phyloP scores from a whole-genome alignment of 1,284 basidiomycete species.

The Cutaneotrichosporon sp. region DNA sequence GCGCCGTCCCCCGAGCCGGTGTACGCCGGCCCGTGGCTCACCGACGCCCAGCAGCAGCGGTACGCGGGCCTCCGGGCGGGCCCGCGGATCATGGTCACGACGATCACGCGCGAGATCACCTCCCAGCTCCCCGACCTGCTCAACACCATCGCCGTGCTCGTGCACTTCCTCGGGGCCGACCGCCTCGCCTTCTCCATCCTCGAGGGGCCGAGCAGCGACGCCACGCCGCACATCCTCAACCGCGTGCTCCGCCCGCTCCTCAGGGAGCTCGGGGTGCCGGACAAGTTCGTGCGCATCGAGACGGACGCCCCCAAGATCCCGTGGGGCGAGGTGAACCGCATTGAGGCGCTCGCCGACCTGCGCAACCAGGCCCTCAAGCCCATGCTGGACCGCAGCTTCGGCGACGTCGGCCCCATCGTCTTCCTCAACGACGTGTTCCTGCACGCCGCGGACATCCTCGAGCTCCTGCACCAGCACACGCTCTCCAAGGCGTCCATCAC shows the following conservation, averaged over 20 bases:
- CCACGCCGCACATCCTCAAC: slow-evolving; percentile 43
- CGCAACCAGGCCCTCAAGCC: slow-evolving; percentile 50
- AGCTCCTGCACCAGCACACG: slow-evolving; percentile 50
- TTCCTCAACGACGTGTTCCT: slow-evolving; percentile 55
- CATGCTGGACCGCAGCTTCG: slow-evolving; percentile 17
- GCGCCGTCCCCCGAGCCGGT: slow-evolving; percentile 27
- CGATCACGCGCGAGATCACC: slow-evolving; percentile 45
- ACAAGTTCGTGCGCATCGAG: slow-evolving; percentile 31
- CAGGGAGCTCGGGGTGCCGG: slow-evolving; percentile 37
- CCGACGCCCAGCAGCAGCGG: slow-evolving; percentile 35
- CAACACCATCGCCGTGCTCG: slow-evolving; percentile 44
- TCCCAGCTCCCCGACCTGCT: slow-evolving; percentile 51
- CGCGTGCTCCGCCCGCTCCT: slow-evolving; percentile 44
- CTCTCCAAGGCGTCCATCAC: slow-evolving; percentile 40
- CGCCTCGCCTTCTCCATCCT: slow-evolving; percentile 46
- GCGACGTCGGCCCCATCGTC: slow-evolving; percentile 40
- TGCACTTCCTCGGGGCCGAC: slow-evolving; percentile 42
- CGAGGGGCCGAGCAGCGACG: slow-evolving; percentile 52
- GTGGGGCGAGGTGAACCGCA: slow-evolving; percentile 47
- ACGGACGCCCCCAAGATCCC: slow-evolving; percentile 44
- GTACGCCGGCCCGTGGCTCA: slow-evolving; percentile 37
- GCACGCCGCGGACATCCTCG: slow-evolving; percentile 46
- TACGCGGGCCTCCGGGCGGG: no score
- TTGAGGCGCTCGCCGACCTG: slow-evolving; percentile 48
- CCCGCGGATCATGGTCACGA: slow-evolving; percentile 49